Evolutionary conservation across 495 filamentous ascomycete species (phyloP).

Genomic region (Neurospora sp.): DNA sequence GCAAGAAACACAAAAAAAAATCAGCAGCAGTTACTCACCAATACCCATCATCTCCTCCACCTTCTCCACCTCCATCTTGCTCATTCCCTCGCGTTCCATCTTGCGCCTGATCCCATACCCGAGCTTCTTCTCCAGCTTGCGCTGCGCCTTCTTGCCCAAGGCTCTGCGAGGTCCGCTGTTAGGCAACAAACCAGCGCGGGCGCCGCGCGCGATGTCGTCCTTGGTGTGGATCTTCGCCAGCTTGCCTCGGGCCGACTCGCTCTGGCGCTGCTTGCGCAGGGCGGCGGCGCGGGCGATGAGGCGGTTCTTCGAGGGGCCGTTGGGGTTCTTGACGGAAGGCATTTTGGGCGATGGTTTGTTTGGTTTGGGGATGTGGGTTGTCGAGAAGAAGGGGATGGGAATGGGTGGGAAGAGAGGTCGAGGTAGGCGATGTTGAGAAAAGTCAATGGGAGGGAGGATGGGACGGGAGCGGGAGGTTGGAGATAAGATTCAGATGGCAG

Average conservation of each 20-base stretch:
- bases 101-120: constrained; percentile 31
- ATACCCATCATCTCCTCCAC: not conserved
- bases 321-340: constrained; percentile 38
- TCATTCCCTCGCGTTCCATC: constrained; percentile 29
- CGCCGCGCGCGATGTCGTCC: constrained; percentile 27
- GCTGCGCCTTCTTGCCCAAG: constrained; percentile 32
- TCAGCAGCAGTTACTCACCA: constrained; percentile 12
- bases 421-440: not conserved
- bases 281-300: constrained; percentile 25
- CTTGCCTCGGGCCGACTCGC: constrained; percentile 13
- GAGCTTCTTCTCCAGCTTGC: constrained; percentile 35
- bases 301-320: constrained; percentile 33
- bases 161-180: constrained; percentile 32
- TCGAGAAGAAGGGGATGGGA: not conserved
- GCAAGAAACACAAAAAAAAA: not conserved
- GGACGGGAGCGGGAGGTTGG: not conserved
- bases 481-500: not conserved
- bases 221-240: constrained; percentile 12
- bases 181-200: constrained; percentile 28
- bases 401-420: not conserved
- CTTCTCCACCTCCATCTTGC: constrained; percentile 25
- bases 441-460: not conserved
- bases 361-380: too few relatives aligned
- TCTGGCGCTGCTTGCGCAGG: constrained; percentile 17
- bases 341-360: constrained; percentile 15